Percentiles rank a stretch among this genome's conserved stretches.
phyloP scores from a whole-genome alignment of 805 yeast species.

The Kluyveromyces lactis region DNA sequence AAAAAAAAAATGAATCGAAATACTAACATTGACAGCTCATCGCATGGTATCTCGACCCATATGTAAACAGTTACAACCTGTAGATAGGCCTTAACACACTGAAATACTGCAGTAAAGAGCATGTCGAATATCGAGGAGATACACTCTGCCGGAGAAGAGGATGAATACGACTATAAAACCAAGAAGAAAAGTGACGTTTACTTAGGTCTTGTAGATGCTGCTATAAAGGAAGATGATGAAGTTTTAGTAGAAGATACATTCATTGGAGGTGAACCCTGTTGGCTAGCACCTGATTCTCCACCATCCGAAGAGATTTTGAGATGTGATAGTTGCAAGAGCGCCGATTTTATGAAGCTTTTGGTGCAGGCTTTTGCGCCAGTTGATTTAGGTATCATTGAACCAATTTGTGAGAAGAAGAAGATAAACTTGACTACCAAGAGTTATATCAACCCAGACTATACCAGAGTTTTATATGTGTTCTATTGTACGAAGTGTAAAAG shows the following conservation, averaged over 20 bases:
- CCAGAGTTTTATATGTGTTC: constrained; percentile 74
- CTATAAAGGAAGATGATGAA: constrained; percentile 40
- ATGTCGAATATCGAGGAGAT: constrained; percentile 19
- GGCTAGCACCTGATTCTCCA: constrained; percentile 54
- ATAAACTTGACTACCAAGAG: constrained; percentile 9
- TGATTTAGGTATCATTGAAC: constrained; percentile 31
- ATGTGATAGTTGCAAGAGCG: constrained; percentile 56
- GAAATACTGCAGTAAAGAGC: no score
- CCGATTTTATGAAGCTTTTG: constrained; percentile 51
- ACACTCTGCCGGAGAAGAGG: constrained; percentile 7
- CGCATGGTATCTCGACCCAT: no score
- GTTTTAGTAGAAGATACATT: constrained; percentile 57
- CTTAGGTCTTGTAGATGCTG: constrained; percentile 59
- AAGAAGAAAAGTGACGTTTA: constrained; percentile 32
- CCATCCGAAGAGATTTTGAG: constrained; percentile 46
- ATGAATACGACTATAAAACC: constrained; percentile 6
- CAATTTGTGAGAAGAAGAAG: constrained; percentile 10
- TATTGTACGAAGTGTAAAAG: constrained; percentile 69
- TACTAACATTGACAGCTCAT: no score
- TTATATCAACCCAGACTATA: constrained; percentile 48
- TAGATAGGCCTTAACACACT: no score
- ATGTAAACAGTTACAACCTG: no score
- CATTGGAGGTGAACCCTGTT: constrained; percentile 70
- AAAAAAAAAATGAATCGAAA: no score
- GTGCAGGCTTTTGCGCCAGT: constrained; percentile 78